A percentile compares a stretch with the other conserved stretches of the same genome.
These are phyloP conservation scores for Cercis canadensis DNA, from an alignment of 306 rosid genomes.

Conservation along the genomic window DNA sequence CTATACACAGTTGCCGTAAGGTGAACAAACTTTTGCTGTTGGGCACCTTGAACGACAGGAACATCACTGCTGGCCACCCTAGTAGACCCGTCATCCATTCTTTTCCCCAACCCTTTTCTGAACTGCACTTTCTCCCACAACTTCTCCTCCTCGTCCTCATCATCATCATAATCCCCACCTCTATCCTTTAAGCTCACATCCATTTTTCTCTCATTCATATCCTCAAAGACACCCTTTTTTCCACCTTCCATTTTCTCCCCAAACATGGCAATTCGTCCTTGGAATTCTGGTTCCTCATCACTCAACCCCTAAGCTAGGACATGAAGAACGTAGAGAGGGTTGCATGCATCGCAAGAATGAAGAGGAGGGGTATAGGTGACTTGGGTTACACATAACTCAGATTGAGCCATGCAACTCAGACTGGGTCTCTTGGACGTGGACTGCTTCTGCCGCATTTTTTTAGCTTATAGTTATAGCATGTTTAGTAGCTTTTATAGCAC, in stretches of 20 bases:
- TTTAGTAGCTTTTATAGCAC: no score
- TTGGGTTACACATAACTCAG: no score
- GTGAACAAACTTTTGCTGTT: slow-evolving; percentile 56
- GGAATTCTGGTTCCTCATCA: slow-evolving; percentile 89
- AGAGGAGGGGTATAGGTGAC: no score
- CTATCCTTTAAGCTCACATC: slow-evolving; percentile 48
- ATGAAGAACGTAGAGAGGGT: no score
- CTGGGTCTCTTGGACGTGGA: no score
- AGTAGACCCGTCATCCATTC: slow-evolving; percentile 78
- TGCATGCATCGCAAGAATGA: no score
- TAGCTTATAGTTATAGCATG: no score
- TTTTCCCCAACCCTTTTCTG: slow-evolving; percentile 94
- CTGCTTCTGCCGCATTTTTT: no score
- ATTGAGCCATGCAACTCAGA: no score
- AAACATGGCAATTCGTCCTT: slow-evolving; percentile 75
- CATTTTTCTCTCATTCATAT: slow-evolving; percentile 58
- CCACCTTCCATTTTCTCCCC: slow-evolving; percentile 72
- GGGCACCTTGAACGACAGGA: slow-evolving; percentile 61
- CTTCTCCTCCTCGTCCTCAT: slow-evolving; percentile 83
- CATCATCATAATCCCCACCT: not conserved
- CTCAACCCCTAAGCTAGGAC: slow-evolving; percentile 92
- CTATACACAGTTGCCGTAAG: slow-evolving; percentile 50
- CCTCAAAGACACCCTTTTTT: slow-evolving; percentile 93
- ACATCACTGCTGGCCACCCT: slow-evolving; percentile 54
- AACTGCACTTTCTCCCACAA: slow-evolving; percentile 97